phyloP scores from a whole-genome alignment of 257 asterid species.

The Striga asiatica region DNA sequence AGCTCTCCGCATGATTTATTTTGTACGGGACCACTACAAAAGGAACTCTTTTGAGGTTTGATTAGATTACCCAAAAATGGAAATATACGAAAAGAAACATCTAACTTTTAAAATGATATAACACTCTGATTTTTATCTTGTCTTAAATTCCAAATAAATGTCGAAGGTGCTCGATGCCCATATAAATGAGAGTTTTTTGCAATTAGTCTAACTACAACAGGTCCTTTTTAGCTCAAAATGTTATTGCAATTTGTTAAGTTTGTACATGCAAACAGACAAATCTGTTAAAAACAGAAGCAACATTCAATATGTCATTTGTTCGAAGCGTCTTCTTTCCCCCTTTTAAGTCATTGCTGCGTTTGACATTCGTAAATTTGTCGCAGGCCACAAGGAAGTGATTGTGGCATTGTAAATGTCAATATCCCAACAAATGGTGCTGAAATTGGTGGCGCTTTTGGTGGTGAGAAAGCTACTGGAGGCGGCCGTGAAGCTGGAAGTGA shows the following conservation, averaged over 20 bases:
- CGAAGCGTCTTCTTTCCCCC: background rate
- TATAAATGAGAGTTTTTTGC: too few relatives aligned
- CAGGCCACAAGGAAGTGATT: constrained; percentile 95
- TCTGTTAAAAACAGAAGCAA: background rate
- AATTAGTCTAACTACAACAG: too few relatives aligned
- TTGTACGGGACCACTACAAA: background rate
- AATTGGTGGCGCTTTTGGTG: constrained; percentile 99
- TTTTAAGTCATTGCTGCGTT: too few relatives aligned
- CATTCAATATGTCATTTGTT: too few relatives aligned
- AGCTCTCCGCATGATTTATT: background rate
- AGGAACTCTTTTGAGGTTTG: background rate
- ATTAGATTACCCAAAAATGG: background rate
- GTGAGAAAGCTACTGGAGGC: constrained; percentile 97
- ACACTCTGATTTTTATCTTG: too few relatives aligned
- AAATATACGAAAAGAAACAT: too few relatives aligned
- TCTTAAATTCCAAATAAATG: too few relatives aligned
- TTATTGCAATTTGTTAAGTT: background rate
- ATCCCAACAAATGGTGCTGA: constrained; percentile 98
- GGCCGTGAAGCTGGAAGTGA: constrained; percentile 99
- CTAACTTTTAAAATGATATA: too few relatives aligned
- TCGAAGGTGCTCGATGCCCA: too few relatives aligned
- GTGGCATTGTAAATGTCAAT: constrained; percentile 94
- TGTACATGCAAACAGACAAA: background rate
- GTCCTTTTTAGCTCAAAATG: too few relatives aligned
- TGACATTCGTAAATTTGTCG: constrained; percentile 9